Evolutionary conservation across 441 rosid species (phyloP), one percentile per base, ranked within the genome.

Genomic region (Aleurites moluccanus): DNA sequence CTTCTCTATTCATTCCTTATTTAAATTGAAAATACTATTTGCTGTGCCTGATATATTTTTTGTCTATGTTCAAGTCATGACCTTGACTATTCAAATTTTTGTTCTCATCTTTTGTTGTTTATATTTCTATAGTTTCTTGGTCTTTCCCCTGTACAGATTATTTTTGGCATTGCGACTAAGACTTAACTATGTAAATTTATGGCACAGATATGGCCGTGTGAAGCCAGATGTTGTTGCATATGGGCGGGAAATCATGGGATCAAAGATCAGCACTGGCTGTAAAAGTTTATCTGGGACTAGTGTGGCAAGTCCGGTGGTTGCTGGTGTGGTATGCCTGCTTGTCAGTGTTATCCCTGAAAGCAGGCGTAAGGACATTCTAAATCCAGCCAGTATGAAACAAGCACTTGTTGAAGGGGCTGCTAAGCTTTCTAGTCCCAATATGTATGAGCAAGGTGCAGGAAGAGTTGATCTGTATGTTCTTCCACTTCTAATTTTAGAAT

Each of bases 311-410:
- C 99, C 99, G 82, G 99, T 96, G 76, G 99, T 96, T 80, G 99
- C 99, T 82, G 99, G 99, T 82, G 92, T 90, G 64, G 98, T 96
- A 28, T 96, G 99, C 84, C 88, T 96, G 64, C 98, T 96, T 75
- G 93, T 90, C 70, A 96, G 99, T 85, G 79, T 91, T 76, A 83
- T 93, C 82, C 98, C 98, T 50, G 93, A 91, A 84, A 76, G 75
- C 67, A 83, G 73, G 72, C 87, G 97, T 57, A 93, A 91, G 85
- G 79, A 83, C 63, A 75, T 93, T 61, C 82, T 96, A 57, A 96
- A 96, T 85, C 99, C 99, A 47, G 97, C 98, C 18, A 96, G 98
- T 88, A 93, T 96, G 99, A 96, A 96, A 85, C 98, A 96, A 81
- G 97, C 98, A 28, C 84, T 96, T 65, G 99, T 96, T 69, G 99